These are phyloP conservation scores for Fusarium sp. DNA, from an alignment of 2,329 filamentous ascomycete species.

Conservation along the genomic window DNA sequence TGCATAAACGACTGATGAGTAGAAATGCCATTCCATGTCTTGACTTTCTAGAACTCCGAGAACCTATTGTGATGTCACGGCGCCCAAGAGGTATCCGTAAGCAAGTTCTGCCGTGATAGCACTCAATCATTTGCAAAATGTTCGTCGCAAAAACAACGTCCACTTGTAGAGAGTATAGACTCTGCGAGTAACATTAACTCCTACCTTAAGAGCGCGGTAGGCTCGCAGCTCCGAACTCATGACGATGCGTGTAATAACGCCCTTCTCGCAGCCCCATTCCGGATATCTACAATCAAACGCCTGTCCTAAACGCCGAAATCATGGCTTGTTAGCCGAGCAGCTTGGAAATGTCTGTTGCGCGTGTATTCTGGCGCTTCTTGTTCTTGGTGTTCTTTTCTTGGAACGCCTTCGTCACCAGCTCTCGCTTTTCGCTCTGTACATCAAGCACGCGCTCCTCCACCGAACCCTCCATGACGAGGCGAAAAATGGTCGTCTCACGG, in stretches of 20 bases:
- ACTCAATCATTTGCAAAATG: background rate
- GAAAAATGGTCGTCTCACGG: constrained; percentile 80
- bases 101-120: background rate
- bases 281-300: constrained; percentile 11
- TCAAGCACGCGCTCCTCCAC: constrained; percentile 85
- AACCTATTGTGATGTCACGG: background rate
- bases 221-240: background rate
- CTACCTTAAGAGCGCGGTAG: background rate
- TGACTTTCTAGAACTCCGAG: background rate
- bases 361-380: constrained; percentile 67
- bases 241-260: background rate
- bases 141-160: background rate
- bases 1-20: constrained; percentile 31
- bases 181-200: background rate
- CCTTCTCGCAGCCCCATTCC: background rate
- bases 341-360: constrained; percentile 67
- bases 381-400: constrained; percentile 70
- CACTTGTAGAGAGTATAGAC: background rate
- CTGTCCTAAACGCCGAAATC: background rate
- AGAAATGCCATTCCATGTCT: constrained; percentile 8
- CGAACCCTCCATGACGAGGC: constrained; percentile 82
- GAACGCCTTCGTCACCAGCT: constrained; percentile 82
- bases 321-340: constrained; percentile 53
- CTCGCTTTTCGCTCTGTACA: constrained; percentile 82
- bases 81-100: background rate